Evolutionary conservation across 176 grass and related monocot genomes (phyloP), one percentile per base, ranked within the genome.

Genomic region (Zoysia pacifica): DNA sequence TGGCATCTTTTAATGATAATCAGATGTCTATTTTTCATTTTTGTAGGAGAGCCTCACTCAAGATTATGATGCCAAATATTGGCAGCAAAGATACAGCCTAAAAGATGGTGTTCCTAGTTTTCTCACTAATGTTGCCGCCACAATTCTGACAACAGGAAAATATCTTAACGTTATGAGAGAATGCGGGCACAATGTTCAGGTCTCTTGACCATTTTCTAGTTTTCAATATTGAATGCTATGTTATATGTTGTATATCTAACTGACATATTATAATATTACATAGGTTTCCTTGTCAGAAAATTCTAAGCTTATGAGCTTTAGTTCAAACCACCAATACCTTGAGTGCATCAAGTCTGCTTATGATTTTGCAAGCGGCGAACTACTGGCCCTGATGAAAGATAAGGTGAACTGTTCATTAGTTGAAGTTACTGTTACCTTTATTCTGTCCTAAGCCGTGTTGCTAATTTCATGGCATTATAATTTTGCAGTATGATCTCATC

Each of bases 101-200:
- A 95, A 99, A 91, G 92, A 95, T 79, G 96, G 96, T 9, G 86
- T 99, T 53, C 96, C 92, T 83, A 93, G 82, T 82, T 99, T 99
- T 78, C 88, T 99, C 79, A 90, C 79, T 58, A 93, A 87, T 99
- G 92, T 93, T 90, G 93, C 92, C 19, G 86, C 74, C 66, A 93
- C 87, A 51, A 99, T 99, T 87, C 86, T 95, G 37, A 99, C 92
- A 50, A 95, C 90, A 72, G 96, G 96, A 83, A 99, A 99, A 11
- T 98, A 98, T 75, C 87, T 98, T 67, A 98, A 95, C 82, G 96
- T 98, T 62, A 91, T 98, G 96, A 94, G 96, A 87, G 96, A 98
- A 83, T 98, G 92, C 77, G 96, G 90, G 37, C 90, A 98, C 82
- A 91, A 83, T 58, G 92, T 95, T 69, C 90, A 98, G 92, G 96